Evolutionary conservation across 768 basidiomycete species (phyloP).

Genomic region (Dioszegia hungarica): DNA sequence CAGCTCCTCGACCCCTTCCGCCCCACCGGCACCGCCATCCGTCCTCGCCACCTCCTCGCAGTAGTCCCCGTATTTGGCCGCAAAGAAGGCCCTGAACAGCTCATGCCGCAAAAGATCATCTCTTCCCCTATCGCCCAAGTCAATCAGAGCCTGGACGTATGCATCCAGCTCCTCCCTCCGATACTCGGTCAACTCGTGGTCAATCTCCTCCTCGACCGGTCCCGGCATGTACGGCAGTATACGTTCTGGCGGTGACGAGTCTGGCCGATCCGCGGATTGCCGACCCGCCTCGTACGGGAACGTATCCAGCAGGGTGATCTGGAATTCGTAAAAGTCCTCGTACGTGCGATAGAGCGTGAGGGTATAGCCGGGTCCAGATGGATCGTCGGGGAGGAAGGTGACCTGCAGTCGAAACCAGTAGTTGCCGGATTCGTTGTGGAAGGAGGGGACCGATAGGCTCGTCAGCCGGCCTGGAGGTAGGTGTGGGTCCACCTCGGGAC

Average conservation of each 20-base stretch:
- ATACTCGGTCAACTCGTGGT: constrained; percentile 72
- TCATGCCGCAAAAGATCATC: constrained; percentile 75
- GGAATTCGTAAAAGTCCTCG: constrained; percentile 98
- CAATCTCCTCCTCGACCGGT: constrained; percentile 69
- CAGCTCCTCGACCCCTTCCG: constrained; percentile 49
- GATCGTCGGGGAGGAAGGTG: constrained; percentile 74
- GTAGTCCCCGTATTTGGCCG: constrained; percentile 79
- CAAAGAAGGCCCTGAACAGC: constrained; percentile 75
- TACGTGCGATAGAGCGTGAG: constrained; percentile 91
- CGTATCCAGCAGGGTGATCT: constrained; percentile 74
- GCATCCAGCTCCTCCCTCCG: constrained; percentile 79
- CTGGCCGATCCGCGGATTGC: constrained; percentile 23
- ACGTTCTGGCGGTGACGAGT: constrained; percentile 52
- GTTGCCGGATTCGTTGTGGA: constrained; percentile 90
- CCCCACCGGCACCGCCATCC: not conserved
- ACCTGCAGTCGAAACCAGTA: constrained; percentile 97
- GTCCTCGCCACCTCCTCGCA: constrained; percentile 55
- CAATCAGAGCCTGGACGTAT: constrained; percentile 76
- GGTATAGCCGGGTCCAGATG: constrained; percentile 52
- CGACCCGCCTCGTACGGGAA: constrained; percentile 92
- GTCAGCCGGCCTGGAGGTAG: constrained; percentile 65
- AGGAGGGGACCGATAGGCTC: constrained; percentile 85
- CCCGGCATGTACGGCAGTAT: constrained; percentile 98
- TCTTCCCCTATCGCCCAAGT: constrained; percentile 60
- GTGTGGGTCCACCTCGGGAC: constrained; percentile 34